Evolutionary conservation across 768 basidiomycete species (phyloP), one percentile per base, ranked within the genome.

Genomic region (Xerocomus spinulosus): DNA sequence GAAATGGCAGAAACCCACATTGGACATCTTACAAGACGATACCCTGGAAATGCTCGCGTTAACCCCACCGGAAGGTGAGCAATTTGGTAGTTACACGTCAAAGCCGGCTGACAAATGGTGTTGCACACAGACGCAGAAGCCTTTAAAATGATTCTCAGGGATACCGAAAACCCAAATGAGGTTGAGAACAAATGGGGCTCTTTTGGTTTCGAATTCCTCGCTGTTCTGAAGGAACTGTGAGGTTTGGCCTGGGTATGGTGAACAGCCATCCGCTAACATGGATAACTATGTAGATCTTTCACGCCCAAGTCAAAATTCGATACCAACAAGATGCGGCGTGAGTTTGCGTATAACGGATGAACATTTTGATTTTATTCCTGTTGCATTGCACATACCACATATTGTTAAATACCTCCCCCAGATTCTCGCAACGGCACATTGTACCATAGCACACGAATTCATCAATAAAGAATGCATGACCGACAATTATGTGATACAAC

Each of bases 341-440:
- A 62, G 20, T 73, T 66, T 53, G 65, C 60, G 9, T 75, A 57
- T 42, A 46, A 54, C 9, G 64, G 57, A 50, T 64, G 33, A 61
- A 35, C 45, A 32, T 26, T 39, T 21, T 7, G n/a, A n/a, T n/a
- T n/a, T n/a, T 29, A 34, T 30, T 40, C 40, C 29, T 25, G 8
- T 52, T 23, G 23, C 35, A 46, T 49, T 35, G 35, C 43, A 35
- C 35, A 48, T 56, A 50, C 17, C 44, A 42, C 38, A 45, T 34
- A 60, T 45, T 20, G 26, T 48, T 48, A 50, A 29, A 39, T 47
- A 40, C 24, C 38, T 38, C 36, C 35, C 25, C 21, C 23, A 14
- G 14, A 36, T 37, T 10, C 35, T 29, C 26, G 7, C 34, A 32
- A 18, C 36, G 33, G 40, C 21, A 21, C n/a, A 45, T 33, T 53